Evolutionary conservation across 169 alveolate genomes (phyloP).

Genomic region (Eimeria praecox): DNA sequence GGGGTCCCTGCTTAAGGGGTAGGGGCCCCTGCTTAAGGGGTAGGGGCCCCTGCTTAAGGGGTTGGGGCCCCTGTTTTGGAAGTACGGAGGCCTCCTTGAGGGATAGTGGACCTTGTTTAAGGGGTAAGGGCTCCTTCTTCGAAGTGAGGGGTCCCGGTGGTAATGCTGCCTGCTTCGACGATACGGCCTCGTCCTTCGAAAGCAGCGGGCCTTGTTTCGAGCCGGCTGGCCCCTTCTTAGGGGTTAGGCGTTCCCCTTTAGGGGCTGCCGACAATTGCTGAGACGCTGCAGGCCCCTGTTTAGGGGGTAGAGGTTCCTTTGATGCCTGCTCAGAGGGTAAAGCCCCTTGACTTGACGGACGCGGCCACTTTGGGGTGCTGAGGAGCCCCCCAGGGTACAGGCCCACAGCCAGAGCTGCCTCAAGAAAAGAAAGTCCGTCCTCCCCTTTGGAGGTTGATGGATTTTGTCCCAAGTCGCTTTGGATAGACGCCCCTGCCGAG

Average conservation of each 20-base stretch:
- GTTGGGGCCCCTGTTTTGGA: neutral
- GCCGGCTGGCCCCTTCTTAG: neutral
- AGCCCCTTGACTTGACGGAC: neutral
- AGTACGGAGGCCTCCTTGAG: neutral
- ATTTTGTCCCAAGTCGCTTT: neutral
- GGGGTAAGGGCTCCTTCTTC: neutral
- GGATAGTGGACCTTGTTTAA: neutral
- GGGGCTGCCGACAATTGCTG: neutral
- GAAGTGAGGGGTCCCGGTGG: neutral
- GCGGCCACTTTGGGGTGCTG: neutral
- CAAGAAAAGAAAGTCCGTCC: neutral
- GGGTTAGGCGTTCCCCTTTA: neutral
- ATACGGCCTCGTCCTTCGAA: neutral
- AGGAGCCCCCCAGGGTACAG: neutral
- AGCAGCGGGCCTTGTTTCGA: neutral
- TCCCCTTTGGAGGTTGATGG: neutral
- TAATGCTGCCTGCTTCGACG: neutral
- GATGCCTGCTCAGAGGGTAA: neutral
- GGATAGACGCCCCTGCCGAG: neutral
- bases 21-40: slow-evolving; percentile 19
- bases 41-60: neutral
- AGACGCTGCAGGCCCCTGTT: neutral
- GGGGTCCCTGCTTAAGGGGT: neutral
- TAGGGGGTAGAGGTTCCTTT: neutral
- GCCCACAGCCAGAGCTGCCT: slow-evolving; percentile 1